Base-by-base conservation (phyloP, 2,329 filamentous ascomycete genomes). In the Ceratocystis huliohia region DNA sequence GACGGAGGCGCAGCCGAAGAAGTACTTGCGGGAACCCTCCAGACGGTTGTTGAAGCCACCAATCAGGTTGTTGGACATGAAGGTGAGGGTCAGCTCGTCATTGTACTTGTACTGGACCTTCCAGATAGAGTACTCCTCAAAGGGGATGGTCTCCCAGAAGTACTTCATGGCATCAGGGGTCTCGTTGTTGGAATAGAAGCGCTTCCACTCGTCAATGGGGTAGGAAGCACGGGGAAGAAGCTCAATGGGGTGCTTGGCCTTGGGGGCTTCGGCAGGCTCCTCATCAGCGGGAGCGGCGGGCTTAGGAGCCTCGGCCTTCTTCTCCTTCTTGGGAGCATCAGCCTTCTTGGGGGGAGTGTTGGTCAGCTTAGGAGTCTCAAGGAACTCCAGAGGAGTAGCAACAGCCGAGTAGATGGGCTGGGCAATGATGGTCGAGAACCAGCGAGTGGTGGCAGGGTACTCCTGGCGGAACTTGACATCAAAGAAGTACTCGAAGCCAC, bases 61-160 rank as follows among this genome's bases (percentile, higher is more conserved):
- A 76, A 99, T 93, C 78, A 97, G 82, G 86, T 99, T 99, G 84
- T 88, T 90, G 73, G 91, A 93, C 94, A 99, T 99, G 89, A 99
- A 99, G 75, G 88, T 89, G 79, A 94, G 82, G 75, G 91, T 96
- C 72, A 99, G 85, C 86, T 99, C 94, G 69, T 96, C 87, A 80
- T 96, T 96, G 85, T 99, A 99, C 87, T 96, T 96, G 87, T 96
- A 99, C 80, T 92, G 88, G 73, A 92, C 81, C 77, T 85, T 86
- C 91, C 91, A 99, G 78, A 99, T 80, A 66, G 91, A 96, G 85
- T 94, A 99, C 80, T 99, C 94, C 71, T 91, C 88, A 73, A 94
- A 87, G 75, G 94, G 93, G 79, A 86, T 85, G 78, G 95, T 91
- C 81, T 96, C 87, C 93, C 93, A 99, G 87, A 99, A 97, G 88